A percentile compares a stretch with the other conserved stretches of the same genome.
Conservation (phyloP, 192 early-diverging fungal genomes). For the Irineochytrium annulatum region DNA sequence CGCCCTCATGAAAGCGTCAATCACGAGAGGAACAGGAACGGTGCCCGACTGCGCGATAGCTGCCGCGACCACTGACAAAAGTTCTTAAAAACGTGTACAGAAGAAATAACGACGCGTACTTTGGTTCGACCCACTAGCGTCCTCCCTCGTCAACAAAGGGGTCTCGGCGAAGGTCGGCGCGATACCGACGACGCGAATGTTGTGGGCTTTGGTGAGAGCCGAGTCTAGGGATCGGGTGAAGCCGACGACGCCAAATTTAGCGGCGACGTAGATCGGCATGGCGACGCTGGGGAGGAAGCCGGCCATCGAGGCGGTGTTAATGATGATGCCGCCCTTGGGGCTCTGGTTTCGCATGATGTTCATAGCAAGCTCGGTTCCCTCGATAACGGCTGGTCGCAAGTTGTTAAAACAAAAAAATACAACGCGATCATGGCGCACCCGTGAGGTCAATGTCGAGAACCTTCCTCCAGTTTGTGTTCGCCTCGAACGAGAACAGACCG, state of each 20-base stretch:
- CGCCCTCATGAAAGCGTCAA: conserved; percentile 42
- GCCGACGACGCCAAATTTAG: conserved; percentile 69
- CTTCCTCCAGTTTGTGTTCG: conserved; percentile 39
- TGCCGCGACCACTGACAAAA: neutral
- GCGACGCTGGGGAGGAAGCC: conserved; percentile 45
- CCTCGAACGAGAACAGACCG: conserved; percentile 21
- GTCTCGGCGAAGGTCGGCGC: conserved; percentile 36
- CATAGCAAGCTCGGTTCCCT: conserved; percentile 69
- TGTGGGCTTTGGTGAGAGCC: conserved; percentile 18
- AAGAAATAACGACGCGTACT: conserved; percentile 2
- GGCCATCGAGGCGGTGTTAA: conserved; percentile 75
- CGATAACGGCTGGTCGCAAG: conserved; percentile 45
- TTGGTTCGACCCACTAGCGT: conserved; percentile 8
- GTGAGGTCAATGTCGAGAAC: conserved; percentile 73
- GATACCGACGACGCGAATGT: conserved; percentile 37
- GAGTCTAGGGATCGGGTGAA: conserved; percentile 38
- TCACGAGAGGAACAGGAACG: conserved; percentile 38
- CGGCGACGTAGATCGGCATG: conserved; percentile 70
- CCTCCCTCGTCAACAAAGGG: neutral
- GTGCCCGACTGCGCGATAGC: conserved; percentile 3
- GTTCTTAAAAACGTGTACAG: neutral
- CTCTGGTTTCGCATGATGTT: conserved; percentile 46
- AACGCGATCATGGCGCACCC: no score
- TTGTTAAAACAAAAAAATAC: conserved; percentile 6
- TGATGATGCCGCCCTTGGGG: conserved; percentile 56